Evolutionary conservation across 108 stramenopile genomes (phyloP), one percentile per base, ranked within the genome.

Genomic region (Discostella pseudostelligera): DNA sequence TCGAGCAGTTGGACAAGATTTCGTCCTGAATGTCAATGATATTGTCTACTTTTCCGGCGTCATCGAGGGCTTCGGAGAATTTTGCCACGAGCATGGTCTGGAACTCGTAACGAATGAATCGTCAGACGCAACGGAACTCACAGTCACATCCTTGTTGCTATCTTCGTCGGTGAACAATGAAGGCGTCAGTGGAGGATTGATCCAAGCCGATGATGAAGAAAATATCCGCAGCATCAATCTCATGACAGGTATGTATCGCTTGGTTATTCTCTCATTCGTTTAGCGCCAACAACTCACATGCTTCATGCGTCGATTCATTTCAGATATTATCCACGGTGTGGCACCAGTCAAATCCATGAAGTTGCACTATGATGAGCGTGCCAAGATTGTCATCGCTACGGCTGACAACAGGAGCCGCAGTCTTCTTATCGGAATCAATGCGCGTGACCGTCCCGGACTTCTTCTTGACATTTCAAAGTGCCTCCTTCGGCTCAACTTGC

Each of bases 1-100:
- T 79, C 78, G 85, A 35, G 90, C 90, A 17, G 90, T 91, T 11
- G 83, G 87, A n/a, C 82, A 83, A 61, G 87, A 91, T 5, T 87
- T 91, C 56, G 85, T 87, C 12, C 61, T 91, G 25, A 80, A 86
- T 65, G 87, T 74, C 5, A 84, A 84, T 40, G 90, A 91, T 73
- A 65, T 82, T 47, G 67, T 91, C 11, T 87, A 84, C 72, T 91
- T 91, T 75, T 87, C 87, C 25, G 90, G 90, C 12, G 49, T 84
- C 28, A 75, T 88, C 12, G 90, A 91, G 43, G 71, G 60, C 19
- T 87, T 91, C 69, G 87, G 83, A 20, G 78, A 77, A 7, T 86
- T 91, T 69, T 91, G 90, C 62, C 80, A 86, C 54, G 83, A 82
- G 37, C 83, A 91, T 59, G 90, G 84, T 2, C 66, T 91, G 55